phyloP scores from a whole-genome alignment of 345 rosid genomes.

The Gossypium turneri region DNA sequence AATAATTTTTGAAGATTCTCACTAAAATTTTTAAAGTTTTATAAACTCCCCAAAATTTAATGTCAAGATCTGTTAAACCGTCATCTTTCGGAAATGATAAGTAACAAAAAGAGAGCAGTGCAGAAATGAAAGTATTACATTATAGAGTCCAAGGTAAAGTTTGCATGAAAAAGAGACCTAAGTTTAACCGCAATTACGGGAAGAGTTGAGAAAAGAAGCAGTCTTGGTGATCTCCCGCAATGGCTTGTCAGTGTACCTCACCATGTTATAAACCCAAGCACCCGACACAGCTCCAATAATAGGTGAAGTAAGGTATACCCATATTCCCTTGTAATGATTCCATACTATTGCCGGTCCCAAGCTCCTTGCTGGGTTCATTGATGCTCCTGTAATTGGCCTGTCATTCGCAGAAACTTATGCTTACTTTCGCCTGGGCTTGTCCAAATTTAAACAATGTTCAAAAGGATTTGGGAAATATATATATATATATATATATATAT shows the following conservation, averaged over 20 bases:
- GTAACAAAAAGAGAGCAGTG: too few species aligned
- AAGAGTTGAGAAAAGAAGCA: constrained; percentile 45
- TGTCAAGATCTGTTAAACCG: too few species aligned
- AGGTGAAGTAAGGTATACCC: constrained; percentile 65
- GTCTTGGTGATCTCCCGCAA: constrained; percentile 54
- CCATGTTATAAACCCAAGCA: constrained; percentile 67
- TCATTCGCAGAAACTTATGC: neutral
- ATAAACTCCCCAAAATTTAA: too few species aligned
- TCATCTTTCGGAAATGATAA: too few species aligned
- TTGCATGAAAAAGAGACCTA: neutral
- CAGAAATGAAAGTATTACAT: neutral
- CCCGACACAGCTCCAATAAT: constrained; percentile 68
- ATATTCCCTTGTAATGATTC: constrained; percentile 46
- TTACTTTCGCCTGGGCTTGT: neutral
- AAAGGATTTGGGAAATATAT: too few species aligned
- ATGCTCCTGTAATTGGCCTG: constrained; percentile 81
- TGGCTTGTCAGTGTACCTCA: constrained; percentile 78
- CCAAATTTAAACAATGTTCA: neutral
- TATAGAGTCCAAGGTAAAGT: too few species aligned
- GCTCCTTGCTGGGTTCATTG: constrained; percentile 88
- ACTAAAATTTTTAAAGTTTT: too few species aligned
- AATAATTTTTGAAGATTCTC: too few species aligned
- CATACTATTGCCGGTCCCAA: constrained; percentile 83
- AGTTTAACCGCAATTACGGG: neutral
- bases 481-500: too few species aligned